Conservation (phyloP, 164 flowering plant species). For the Amborella trichopoda region DNA sequence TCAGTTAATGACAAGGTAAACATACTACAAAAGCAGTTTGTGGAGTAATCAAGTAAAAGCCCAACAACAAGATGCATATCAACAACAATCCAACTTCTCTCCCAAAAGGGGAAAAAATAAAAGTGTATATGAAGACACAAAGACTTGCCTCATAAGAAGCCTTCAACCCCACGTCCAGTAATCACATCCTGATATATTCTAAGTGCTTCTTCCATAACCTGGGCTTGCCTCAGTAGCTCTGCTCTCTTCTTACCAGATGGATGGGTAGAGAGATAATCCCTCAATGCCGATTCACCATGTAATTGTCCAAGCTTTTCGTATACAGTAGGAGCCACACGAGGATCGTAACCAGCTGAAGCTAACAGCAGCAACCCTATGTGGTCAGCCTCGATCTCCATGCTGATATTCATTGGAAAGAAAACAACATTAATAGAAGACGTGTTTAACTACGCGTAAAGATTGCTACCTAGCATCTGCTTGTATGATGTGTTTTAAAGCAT, state of each 20-base stretch:
- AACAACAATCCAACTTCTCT: no score
- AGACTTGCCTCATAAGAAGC: conserved; percentile 34
- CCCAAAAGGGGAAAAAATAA: no score
- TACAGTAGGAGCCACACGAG: conserved; percentile 75
- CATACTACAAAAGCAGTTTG: no score
- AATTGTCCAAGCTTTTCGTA: conserved; percentile 75
- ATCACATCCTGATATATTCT: conserved; percentile 42
- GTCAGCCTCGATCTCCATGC: conserved; percentile 99
- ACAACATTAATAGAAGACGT: no score
- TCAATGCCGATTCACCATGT: conserved; percentile 43
- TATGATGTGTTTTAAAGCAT: no score
- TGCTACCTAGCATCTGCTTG: no score
- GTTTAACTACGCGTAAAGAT: no score
- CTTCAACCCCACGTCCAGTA: conserved; percentile 58
- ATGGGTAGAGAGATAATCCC: conserved; percentile 86
- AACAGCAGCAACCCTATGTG: conserved; percentile 74
- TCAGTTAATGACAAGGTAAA: no score
- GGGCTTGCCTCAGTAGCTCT: conserved; percentile 53
- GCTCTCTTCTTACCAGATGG: conserved; percentile 94
- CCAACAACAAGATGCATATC: no score
- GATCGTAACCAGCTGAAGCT: conserved; percentile 94
- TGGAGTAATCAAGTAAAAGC: no score
- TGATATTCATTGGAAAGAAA: conserved; percentile 14
- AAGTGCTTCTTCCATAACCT: conserved; percentile 95
- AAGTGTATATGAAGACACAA: no score